Percentiles rank a stretch among this genome's conserved stretches.
These are phyloP conservation scores for Hanseniaspora hatyaiensis DNA, from an alignment of 805 yeast species.

Conservation along the genomic window DNA sequence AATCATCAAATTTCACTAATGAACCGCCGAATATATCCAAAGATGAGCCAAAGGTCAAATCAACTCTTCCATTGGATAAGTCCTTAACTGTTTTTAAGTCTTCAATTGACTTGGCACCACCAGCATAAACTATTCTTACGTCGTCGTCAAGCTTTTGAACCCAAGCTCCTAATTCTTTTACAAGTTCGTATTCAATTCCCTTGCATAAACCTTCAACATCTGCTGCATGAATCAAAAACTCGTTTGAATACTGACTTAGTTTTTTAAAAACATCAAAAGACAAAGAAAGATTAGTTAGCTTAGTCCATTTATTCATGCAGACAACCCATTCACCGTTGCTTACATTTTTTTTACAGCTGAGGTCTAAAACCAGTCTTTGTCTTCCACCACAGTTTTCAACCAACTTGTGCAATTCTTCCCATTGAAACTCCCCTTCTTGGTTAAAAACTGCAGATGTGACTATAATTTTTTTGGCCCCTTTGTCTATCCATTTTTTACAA, in stretches of 20 bases:
- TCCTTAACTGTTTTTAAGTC: constrained; percentile 58
- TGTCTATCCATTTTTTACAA: constrained; percentile 65
- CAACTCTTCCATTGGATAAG: constrained; percentile 73
- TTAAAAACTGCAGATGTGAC: constrained; percentile 80
- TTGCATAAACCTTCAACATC: constrained; percentile 94
- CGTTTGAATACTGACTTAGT: constrained; percentile 61
- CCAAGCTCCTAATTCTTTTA: constrained; percentile 67
- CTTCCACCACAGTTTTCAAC: constrained; percentile 36
- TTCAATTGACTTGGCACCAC: constrained; percentile 71
- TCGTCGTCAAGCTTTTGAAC: constrained; percentile 31
- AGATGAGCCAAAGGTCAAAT: constrained; percentile 85
- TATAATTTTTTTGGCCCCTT: constrained; percentile 76
- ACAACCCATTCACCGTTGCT: constrained; percentile 58
- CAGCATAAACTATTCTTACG: constrained; percentile 83
- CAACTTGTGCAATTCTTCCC: constrained; percentile 42
- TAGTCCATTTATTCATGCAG: constrained; percentile 98
- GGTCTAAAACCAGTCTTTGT: constrained; percentile 64
- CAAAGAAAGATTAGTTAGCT: constrained; percentile 57
- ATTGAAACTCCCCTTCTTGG: constrained; percentile 37
- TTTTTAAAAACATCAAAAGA: constrained; percentile 40
- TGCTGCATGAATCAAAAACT: constrained; percentile 91
- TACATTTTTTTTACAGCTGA: constrained; percentile 55
- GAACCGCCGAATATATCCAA: constrained; percentile 90
- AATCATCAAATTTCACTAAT: constrained; percentile 62
- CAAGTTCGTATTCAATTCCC: constrained; percentile 80